These are phyloP conservation scores for Saccharomyces uvarum DNA, from an alignment of 1,139 yeast species.

Conservation along the genomic window DNA sequence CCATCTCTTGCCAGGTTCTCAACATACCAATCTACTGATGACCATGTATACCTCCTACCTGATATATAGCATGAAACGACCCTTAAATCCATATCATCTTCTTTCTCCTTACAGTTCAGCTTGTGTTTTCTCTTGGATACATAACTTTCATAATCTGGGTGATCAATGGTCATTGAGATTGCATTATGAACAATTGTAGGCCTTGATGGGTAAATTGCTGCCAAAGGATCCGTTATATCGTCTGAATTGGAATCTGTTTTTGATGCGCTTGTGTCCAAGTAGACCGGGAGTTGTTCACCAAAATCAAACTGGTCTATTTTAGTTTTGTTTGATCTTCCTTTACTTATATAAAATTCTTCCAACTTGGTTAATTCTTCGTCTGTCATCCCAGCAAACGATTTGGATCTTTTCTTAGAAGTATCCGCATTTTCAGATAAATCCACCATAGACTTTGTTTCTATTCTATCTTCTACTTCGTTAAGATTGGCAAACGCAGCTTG, in stretches of 20 bases:
- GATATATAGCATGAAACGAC: conserved; percentile 53
- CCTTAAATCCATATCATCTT: conserved; percentile 33
- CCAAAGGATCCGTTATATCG: conserved; percentile 17
- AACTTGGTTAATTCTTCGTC: conserved; percentile 54
- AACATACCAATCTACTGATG: conserved; percentile 60
- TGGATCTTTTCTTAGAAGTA: conserved; percentile 20
- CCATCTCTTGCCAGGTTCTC: conserved; percentile 49
- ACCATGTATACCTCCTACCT: conserved; percentile 64
- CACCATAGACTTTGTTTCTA: conserved; percentile 3
- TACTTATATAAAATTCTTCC: conserved; percentile 46
- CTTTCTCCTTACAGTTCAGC: conserved; percentile 27
- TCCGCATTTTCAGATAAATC: conserved; percentile 7
- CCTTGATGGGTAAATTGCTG: conserved; percentile 41
- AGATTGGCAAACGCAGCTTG: conserved; percentile 29
- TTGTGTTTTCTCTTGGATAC: conserved; percentile 11
- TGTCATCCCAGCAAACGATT: conserved; percentile 56
- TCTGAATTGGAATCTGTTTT: conserved; percentile 6
- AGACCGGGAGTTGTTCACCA: conserved; percentile 22
- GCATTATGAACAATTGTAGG: conserved; percentile 48
- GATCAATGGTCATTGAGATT: conserved; percentile 41
- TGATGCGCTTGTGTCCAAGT: conserved; percentile 9
- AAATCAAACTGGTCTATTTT: conserved; percentile 30
- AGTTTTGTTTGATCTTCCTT: conserved; percentile 23
- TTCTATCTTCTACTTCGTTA: conserved; percentile 30
- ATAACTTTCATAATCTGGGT: conserved; percentile 34